A percentile compares a stretch with the other conserved stretches of the same genome.
phyloP scores from a whole-genome alignment of 2,329 filamentous ascomycete species.

The Aspergillus sp. region DNA sequence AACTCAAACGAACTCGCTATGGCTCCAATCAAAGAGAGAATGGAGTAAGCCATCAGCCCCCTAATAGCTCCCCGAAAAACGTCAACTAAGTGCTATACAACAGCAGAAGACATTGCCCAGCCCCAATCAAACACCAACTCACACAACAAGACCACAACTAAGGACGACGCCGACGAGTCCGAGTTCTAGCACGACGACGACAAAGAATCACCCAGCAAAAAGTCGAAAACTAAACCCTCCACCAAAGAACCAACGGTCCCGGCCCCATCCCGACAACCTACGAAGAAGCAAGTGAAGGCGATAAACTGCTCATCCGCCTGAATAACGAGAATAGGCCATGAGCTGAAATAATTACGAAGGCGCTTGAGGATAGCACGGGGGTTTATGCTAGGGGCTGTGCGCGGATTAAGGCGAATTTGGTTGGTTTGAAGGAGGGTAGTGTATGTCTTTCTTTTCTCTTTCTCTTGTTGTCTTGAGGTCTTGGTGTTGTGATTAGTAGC shows the following conservation, averaged over 20 bases:
- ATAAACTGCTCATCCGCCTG: neutral
- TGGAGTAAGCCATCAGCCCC: too few species aligned
- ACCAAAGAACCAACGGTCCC: slow-evolving; percentile 5
- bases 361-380: neutral
- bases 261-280: slow-evolving; percentile 17
- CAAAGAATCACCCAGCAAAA: slow-evolving; percentile 8
- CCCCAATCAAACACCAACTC: slow-evolving; percentile 2
- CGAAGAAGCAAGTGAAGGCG: slow-evolving; percentile 2
- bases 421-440: slow-evolving; percentile 19
- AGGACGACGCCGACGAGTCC: neutral
- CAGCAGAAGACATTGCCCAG: neutral
- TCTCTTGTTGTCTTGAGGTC: neutral
- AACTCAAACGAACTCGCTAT: too few species aligned
- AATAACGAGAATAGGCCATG: neutral
- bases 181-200: neutral
- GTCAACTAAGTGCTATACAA: too few species aligned
- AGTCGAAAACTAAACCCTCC: slow-evolving; percentile 3
- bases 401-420: slow-evolving; percentile 1
- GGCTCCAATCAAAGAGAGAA: too few species aligned
- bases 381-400: neutral
- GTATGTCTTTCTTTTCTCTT: slow-evolving; percentile 17
- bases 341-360: neutral
- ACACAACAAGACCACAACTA: slow-evolving; percentile 9
- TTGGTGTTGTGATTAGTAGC: neutral
- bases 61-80: too few species aligned